A percentile compares a stretch with the other conserved stretches of the same genome.
Evolutionary conservation across 2,329 filamentous ascomycete genomes (phyloP).

Genomic region (Mycogone perniciosa): DNA sequence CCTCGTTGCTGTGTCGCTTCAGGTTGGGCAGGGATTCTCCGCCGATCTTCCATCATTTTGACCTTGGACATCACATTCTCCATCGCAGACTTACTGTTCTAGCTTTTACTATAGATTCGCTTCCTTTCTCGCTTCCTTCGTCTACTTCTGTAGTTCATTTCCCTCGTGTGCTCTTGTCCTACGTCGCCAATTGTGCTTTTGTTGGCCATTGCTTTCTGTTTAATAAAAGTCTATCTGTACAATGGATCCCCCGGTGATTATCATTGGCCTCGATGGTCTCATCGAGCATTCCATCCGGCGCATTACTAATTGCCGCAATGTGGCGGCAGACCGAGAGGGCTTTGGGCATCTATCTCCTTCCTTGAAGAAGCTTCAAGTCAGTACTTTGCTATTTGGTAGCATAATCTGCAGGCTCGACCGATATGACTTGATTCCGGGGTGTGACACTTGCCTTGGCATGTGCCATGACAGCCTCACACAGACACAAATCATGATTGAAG

Average conservation of each 20-base stretch:
- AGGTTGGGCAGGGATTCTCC: background rate
- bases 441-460: background rate
- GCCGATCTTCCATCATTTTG: background rate
- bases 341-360: background rate
- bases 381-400: background rate
- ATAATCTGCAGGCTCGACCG: background rate
- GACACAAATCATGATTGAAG: conserved; percentile 8
- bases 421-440: conserved; percentile 2
- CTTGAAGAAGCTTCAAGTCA: conserved; percentile 7
- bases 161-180: too few relatives aligned
- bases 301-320: background rate
- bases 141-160: too few relatives aligned
- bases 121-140: background rate
- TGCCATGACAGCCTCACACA: conserved; percentile 6
- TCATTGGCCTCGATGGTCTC: conserved; percentile 6
- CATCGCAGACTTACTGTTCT: too few relatives aligned
- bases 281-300: conserved; percentile 6
- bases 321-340: background rate
- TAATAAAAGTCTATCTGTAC: background rate
- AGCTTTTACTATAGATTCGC: background rate
- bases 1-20: background rate
- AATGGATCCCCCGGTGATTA: conserved; percentile 1
- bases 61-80: background rate
- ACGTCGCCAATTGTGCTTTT: background rate
- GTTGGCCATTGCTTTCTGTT: background rate